A percentile compares a stretch with the other conserved stretches of the same genome.
These are phyloP conservation scores for Monosporascus sp. DNA, from an alignment of 2,329 filamentous ascomycete genomes.

Conservation along the genomic window DNA sequence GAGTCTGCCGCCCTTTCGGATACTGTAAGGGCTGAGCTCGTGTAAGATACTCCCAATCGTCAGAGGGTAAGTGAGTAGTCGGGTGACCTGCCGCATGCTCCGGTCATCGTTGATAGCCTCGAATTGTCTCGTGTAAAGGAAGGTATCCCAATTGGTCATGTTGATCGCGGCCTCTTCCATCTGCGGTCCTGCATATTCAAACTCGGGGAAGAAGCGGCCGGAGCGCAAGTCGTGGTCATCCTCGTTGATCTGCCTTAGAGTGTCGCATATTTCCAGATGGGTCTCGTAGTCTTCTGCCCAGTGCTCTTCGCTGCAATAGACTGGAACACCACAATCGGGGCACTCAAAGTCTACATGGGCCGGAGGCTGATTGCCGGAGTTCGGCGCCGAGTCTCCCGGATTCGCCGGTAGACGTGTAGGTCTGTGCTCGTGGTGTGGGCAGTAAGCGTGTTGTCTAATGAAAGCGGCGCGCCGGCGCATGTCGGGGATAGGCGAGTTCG, in stretches of 20 bases:
- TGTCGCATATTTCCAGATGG: constrained; percentile 89
- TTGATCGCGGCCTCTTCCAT: constrained; percentile 91
- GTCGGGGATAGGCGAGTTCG: constrained; percentile 78
- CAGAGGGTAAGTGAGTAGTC: constrained; percentile 86
- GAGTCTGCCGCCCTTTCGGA: constrained; percentile 68
- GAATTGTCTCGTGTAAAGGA: constrained; percentile 88
- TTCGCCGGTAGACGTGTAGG: constrained; percentile 65
- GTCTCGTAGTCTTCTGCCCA: constrained; percentile 95
- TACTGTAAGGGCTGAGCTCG: constrained; percentile 87
- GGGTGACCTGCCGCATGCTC: constrained; percentile 86
- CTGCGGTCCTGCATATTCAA: constrained; percentile 82
- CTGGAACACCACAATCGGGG: constrained; percentile 88
- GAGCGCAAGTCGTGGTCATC: constrained; percentile 93
- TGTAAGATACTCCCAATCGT: constrained; percentile 90
- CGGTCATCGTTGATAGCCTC: constrained; percentile 86
- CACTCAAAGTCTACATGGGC: constrained; percentile 91
- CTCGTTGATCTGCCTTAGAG: constrained; percentile 88
- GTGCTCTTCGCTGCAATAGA: constrained; percentile 91
- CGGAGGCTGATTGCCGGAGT: constrained; percentile 56
- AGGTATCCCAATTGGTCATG: constrained; percentile 98
- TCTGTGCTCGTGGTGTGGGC: constrained; percentile 83
- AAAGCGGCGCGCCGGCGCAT: constrained; percentile 85
- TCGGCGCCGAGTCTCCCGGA: constrained; percentile 52
- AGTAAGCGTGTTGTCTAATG: constrained; percentile 90
- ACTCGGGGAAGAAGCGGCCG: constrained; percentile 88